Base-by-base conservation (phyloP, 805 yeast genomes). In the Cyberlindnera maritima region DNA sequence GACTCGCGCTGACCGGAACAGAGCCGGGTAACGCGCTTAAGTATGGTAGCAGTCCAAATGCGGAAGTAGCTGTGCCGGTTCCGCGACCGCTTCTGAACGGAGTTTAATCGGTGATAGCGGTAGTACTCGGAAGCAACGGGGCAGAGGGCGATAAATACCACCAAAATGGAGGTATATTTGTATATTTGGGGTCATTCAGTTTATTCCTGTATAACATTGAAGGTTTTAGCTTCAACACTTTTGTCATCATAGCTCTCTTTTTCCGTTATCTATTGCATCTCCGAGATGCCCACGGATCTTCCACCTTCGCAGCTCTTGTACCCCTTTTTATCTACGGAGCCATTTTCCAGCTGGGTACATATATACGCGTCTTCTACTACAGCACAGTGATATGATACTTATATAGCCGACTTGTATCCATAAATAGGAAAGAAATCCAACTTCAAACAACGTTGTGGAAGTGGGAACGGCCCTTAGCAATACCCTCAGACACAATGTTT, bases 401-500 rank as follows among this genome's bases (percentile, higher is more conserved):
- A n/a, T n/a, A n/a, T n/a, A n/a, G n/a, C n/a, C n/a, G n/a, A n/a
- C n/a, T n/a, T n/a, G n/a, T n/a, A n/a, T n/a, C n/a, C n/a, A n/a
- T n/a, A n/a, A n/a, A n/a, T n/a, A n/a, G n/a, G n/a, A n/a, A n/a
- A n/a, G n/a, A n/a, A n/a, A n/a, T n/a, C n/a, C n/a, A 17, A 9
- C 19, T 15, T 47, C 43, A 60, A 12, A 59, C 58, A 47, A 60
- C 41, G 21, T 52, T 53, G 36, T 88, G 96, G 74, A 87, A 88
- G 21, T 79, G 79, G 2, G 67, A 68, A 44, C 75, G 72, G 2
- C 86, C 85, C 62, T 77, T 85, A 4, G 74, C 66, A 17, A 83
- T 56, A 5, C 97, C 96, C 3, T 72, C 74, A 53, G 78, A 75
- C 21, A 92, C 95, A 54, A 94, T 88, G 54, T 72, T 72, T 36